Evolutionary conservation across 2,329 filamentous ascomycete species (phyloP).

Genomic region (Xylariaceae sp.): DNA sequence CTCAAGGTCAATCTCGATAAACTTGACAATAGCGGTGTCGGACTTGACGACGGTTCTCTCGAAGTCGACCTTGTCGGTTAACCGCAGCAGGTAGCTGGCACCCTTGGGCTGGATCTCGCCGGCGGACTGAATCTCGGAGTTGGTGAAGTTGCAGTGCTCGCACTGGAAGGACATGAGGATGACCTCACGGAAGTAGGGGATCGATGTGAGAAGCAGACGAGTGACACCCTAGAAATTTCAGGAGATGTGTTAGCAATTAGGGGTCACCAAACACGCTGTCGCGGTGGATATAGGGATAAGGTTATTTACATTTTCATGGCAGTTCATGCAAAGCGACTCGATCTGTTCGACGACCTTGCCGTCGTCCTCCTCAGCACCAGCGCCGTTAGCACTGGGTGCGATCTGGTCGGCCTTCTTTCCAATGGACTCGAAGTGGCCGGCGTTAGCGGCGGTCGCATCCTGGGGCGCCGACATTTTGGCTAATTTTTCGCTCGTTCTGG

Average conservation of each 20-base stretch:
- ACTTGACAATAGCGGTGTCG: constrained; percentile 76
- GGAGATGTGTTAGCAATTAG: constrained; percentile 9
- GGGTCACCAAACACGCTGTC: neutral
- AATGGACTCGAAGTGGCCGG: constrained; percentile 54
- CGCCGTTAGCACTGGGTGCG: constrained; percentile 35
- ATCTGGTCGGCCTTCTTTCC: constrained; percentile 56
- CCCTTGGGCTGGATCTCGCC: constrained; percentile 89
- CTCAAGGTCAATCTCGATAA: constrained; percentile 89
- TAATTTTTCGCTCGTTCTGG: neutral
- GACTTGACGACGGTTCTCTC: constrained; percentile 87
- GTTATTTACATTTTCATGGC: constrained; percentile 62
- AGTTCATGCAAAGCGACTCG: constrained; percentile 83
- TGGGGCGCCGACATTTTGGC: constrained; percentile 41
- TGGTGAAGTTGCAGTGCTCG: constrained; percentile 80
- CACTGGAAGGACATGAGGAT: constrained; percentile 97
- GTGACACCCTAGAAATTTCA: constrained; percentile 62
- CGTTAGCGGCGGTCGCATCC: constrained; percentile 31
- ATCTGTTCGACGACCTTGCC: constrained; percentile 59
- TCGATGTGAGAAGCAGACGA: constrained; percentile 79
- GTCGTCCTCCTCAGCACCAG: constrained; percentile 33
- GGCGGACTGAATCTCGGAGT: constrained; percentile 91
- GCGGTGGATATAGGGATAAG: neutral
- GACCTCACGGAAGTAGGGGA: constrained; percentile 96
- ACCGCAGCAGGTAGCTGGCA: constrained; percentile 72
- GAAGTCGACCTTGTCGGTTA: constrained; percentile 69